These are phyloP conservation scores for Lachnellula occidentalis DNA, from an alignment of 2,329 filamentous ascomycete species.

Conservation along the genomic window DNA sequence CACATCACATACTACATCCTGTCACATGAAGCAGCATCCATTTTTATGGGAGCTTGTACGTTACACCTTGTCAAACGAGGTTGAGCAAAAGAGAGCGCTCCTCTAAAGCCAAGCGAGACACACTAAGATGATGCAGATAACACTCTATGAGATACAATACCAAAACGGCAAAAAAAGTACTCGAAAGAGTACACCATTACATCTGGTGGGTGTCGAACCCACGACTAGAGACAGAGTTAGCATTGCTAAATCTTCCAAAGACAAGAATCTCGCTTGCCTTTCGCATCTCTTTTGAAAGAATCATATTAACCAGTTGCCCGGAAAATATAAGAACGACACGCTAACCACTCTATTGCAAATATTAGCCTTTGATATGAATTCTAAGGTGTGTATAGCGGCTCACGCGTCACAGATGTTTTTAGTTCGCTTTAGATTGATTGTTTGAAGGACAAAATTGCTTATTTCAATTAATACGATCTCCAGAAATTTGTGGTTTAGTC, in stretches of 20 bases:
- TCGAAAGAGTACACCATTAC: too few species aligned
- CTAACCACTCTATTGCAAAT: conserved; percentile 27
- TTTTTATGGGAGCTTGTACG: too few species aligned
- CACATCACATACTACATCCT: too few species aligned
- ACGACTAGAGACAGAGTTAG: conserved; percentile 10
- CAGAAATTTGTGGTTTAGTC: background rate
- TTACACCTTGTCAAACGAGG: too few species aligned
- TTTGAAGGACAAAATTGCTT: conserved; percentile 23
- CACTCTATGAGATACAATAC: too few species aligned
- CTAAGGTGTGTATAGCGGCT: conserved; percentile 20
- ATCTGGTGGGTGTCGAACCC: conserved; percentile 26
- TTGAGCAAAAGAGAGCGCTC: too few species aligned
- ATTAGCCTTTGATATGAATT: conserved; percentile 22
- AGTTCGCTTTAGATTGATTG: conserved; percentile 13
- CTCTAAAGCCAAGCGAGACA: too few species aligned
- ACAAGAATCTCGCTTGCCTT: conserved; percentile 9
- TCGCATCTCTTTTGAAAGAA: conserved; percentile 26
- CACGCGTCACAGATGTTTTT: conserved; percentile 27
- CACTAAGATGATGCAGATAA: too few species aligned
- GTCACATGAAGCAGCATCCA: too few species aligned
- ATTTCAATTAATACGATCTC: conserved; percentile 12
- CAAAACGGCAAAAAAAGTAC: too few species aligned
- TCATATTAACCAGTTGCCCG: conserved; percentile 26
- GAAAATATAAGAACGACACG: conserved; percentile 32
- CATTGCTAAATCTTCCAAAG: too few species aligned